A percentile compares a stretch with the other conserved stretches of the same genome.
Conservation (phyloP, 371 early-diverging fungal species). For the Rhizomucor miehei region DNA sequence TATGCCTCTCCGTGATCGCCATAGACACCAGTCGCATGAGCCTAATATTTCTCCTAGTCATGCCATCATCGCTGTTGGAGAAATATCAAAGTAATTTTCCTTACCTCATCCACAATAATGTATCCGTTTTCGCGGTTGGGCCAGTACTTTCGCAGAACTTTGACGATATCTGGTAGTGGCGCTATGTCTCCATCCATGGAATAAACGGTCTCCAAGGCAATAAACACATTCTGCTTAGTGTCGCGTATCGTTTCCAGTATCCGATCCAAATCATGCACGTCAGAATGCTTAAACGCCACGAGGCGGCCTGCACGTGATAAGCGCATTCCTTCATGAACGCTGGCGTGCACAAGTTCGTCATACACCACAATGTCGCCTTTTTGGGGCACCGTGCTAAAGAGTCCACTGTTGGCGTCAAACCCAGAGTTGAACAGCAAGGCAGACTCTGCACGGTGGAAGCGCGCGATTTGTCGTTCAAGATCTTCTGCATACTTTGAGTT, state of each 20-base stretch:
- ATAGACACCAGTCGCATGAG: constrained; percentile 81
- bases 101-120: constrained; percentile 67
- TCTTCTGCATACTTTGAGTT: constrained; percentile 60
- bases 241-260: constrained; percentile 14
- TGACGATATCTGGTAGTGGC: constrained; percentile 64
- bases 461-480: constrained; percentile 61
- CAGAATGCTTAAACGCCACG: constrained; percentile 65
- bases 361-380: constrained; percentile 65
- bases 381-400: constrained; percentile 68
- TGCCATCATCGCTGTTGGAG: not conserved
- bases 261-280: constrained; percentile 59
- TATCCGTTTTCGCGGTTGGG: constrained; percentile 47
- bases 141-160: constrained; percentile 43
- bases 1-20: constrained; percentile 71
- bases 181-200: constrained; percentile 86
- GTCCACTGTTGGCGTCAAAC: constrained; percentile 76
- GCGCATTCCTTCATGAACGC: constrained; percentile 80
- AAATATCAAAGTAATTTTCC: not conserved
- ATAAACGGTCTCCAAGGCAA: constrained; percentile 78
- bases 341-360: constrained; percentile 79
- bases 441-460: constrained; percentile 58
- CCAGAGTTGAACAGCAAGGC: constrained; percentile 83
- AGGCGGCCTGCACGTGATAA: constrained; percentile 51
- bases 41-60: constrained; percentile 31
- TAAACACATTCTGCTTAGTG: constrained; percentile 50